Base-by-base conservation (phyloP, 345 rosid genomes). In the Barbarea vulgaris region DNA sequence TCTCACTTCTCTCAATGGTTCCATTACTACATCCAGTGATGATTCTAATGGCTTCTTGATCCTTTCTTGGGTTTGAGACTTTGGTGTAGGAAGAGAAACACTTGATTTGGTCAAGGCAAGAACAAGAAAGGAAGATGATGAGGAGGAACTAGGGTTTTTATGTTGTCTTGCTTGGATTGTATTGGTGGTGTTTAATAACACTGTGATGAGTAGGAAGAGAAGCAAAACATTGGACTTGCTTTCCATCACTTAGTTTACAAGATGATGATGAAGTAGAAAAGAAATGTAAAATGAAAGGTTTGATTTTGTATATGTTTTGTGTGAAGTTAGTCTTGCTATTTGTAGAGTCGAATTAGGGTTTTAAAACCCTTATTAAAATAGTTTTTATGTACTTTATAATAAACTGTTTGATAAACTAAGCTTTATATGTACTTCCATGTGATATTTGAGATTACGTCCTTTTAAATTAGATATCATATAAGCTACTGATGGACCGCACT, bases 1-100 rank as follows among this genome's bases (percentile, higher is more conserved):
- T 80, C 91, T 83, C 22, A 80, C 85, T 83, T 83, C 93, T 75
- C 83, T 85, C 31, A 87, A 66, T 2, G 91, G 91, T 80, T 89
- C 92, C 79, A 77, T 31, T 68, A 81, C 44, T 1, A 17, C 69
- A 76, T 62, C 79, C 48, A 74, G 77, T 15, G 74, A 68, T 10
- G 76, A 67, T 69, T 79, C 79, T 13, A 77, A 39, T 22, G 83
- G 80, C 65, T 77, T 59, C 15, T 67, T 46, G 82, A 39, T 56
- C 13, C 17, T 51, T 69, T 69, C 52, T 71, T 60, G 74, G 69
- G 28, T 54, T 73, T 78, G 72, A 60, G 70, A 63, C 72, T 77
- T 80, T 19, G 81, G 85, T 62, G 37, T 57, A 19, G 85, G 81
- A 75, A 84, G 81, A 10, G 81, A 61, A 73, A 70, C 64, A 67